Base-by-base conservation (phyloP, 306 rosid species). In the Quercus berberidifolia region DNA sequence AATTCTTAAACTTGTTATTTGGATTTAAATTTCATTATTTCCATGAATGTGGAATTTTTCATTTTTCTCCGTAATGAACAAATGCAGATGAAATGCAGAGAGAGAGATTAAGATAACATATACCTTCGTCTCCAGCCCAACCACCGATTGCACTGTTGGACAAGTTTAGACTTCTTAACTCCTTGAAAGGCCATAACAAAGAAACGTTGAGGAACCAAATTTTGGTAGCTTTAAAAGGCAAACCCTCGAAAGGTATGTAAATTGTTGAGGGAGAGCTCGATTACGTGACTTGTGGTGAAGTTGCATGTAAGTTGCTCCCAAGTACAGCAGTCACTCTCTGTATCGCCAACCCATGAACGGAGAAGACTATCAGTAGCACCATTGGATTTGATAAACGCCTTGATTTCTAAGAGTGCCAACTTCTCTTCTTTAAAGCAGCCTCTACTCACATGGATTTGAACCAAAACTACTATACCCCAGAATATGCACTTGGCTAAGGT, bases 241-340 rank as follows among this genome's bases (percentile, higher is more conserved):
- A 35, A 35, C 41, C 41, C 41, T 35, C 41, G 9, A 1, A 35
- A 35, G 41, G 41, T 35, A 35, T 35, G 41, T 12, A 21, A 9
- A 41, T n/a, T 18, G 30, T 14, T 13, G n/a, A 76, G 72, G n/a
- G 74, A 77, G 67, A 67, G 74, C 7, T 6, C 41, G 4, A 71
- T 20, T 51, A 68, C 68, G n/a, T 67, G 80, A 35, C 67, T 23
- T 10, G 43, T 19, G 64, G 23, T 11, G 55, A 52, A 33, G 23
- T 77, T 18, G 74, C 74, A 77, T 19, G 43, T 33, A 49, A 77
- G 67, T 68, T 74, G 17, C 10, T 14, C 51, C 80, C 73, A 76
- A 9, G 14, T 25, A 55, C 73, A 76, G 20, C 79, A 76, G 10
- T 76, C 63, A 28, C 38, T 46, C 23, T 6, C 68, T 21, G 13